Evolutionary conservation across 2,329 filamentous ascomycete genomes (phyloP), one percentile per base, ranked within the genome.

Genomic region (Proliferodiscus dingleyae): DNA sequence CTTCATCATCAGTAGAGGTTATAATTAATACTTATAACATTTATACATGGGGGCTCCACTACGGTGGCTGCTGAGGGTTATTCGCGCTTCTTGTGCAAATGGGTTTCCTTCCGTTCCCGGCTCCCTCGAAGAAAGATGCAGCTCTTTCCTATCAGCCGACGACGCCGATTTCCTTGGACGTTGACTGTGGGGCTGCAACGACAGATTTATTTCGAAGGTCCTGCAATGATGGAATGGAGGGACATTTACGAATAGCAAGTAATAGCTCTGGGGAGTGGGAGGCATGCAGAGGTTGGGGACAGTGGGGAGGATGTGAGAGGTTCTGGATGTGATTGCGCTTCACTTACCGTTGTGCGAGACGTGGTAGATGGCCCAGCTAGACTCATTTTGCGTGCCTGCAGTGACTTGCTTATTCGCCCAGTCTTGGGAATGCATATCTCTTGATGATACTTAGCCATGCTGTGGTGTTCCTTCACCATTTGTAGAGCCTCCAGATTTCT

Each of bases 151-250:
- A 67, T 58, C 67, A 69, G 65, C 63, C 58, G 60, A 57, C 60
- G 53, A 58, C 58, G 61, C 53, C 61, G 54, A 51, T 58, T 55
- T 55, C 46, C 51, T 52, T 61, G 65, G 65, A 61, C 49, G 60
- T 66, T 61, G 63, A 66, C 66, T 70, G 68, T 70, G 67, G 68
- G 67, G 65, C 64, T 59, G 61, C 65, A 62, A 59, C 65, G 66
- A 69, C 64, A 68, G 54, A 49, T 39, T 32, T 24, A 36, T 22
- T 36, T 46, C 5, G 8, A 8, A 37, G 30, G 23, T 21, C 13
- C 5, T 22, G 16, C n/a, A 18, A 26, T n/a, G 19, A 38, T 37
- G 15, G 15, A 23, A 29, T 21, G 24, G 28, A 32, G 11, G 24
- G n/a, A n/a, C n/a, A n/a, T n/a, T n/a, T n/a, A n/a, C n/a, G n/a